These are phyloP conservation scores for Lycium ferocissimum DNA, from an alignment of 257 asterid species.

Conservation along the genomic window DNA sequence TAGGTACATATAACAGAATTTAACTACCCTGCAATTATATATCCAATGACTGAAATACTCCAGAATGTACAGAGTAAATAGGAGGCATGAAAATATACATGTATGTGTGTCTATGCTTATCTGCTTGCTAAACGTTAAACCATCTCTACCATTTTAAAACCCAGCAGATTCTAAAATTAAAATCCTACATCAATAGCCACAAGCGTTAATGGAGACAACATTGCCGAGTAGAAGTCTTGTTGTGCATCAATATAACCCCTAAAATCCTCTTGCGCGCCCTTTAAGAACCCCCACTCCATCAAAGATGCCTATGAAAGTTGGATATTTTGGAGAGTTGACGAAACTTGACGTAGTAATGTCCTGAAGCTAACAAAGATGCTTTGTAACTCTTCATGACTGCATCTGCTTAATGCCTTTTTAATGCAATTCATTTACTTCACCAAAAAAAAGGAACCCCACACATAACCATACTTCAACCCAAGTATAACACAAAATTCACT, in stretches of 20 bases:
- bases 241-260: conserved; percentile 11
- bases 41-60: background rate
- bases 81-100: background rate
- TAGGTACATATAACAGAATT: background rate
- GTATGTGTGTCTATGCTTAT: background rate
- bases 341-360: too few relatives aligned
- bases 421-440: too few relatives aligned
- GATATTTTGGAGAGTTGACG: too few relatives aligned
- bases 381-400: too few relatives aligned
- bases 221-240: background rate
- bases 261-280: background rate
- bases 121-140: background rate
- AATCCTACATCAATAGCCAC: background rate
- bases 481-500: background rate
- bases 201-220: background rate
- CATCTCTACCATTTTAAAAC: background rate
- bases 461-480: background rate
- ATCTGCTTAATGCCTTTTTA: too few relatives aligned
- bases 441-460: background rate
- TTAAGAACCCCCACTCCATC: background rate
- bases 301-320: too few relatives aligned
- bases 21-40: background rate
- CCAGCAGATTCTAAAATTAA: background rate
- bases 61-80: background rate
- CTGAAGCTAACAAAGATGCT: too few relatives aligned